A percentile compares a stretch with the other conserved stretches of the same genome.
Conservation (phyloP, 345 rosid species). For the Gossypium ekmanianum region DNA sequence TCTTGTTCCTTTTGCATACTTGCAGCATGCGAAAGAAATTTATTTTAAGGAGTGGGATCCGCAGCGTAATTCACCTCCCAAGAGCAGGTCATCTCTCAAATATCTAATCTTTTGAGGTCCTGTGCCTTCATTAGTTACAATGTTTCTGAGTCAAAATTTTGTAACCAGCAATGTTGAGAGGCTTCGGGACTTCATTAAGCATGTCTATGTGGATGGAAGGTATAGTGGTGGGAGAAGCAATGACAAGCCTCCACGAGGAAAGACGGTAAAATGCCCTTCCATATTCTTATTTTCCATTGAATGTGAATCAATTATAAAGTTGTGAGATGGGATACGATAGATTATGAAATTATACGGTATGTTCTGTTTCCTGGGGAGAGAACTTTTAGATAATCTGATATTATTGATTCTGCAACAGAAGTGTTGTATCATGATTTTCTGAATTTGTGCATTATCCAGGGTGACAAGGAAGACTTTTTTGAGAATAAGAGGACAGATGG, state of each 20-base stretch:
- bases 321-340: neutral
- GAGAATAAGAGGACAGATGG: slow-evolving; percentile 37
- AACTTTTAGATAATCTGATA: neutral
- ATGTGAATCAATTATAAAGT: neutral
- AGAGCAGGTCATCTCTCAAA: slow-evolving; percentile 55
- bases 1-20: slow-evolving; percentile 8
- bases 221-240: slow-evolving; percentile 51
- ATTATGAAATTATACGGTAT: neutral
- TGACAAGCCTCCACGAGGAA: slow-evolving; percentile 75
- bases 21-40: slow-evolving; percentile 77
- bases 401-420: neutral
- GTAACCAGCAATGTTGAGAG: slow-evolving; percentile 71
- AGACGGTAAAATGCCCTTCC: slow-evolving; percentile 38
- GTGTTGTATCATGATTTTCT: neutral
- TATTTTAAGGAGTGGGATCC: slow-evolving; percentile 89
- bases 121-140: slow-evolving; percentile 3
- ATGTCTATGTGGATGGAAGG: slow-evolving; percentile 48
- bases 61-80: slow-evolving; percentile 67
- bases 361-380: neutral
- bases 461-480: slow-evolving; percentile 59
- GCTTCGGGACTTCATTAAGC: slow-evolving; percentile 84
- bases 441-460: slow-evolving; percentile 35
- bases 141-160: slow-evolving; percentile 27
- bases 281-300: neutral
- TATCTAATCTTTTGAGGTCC: neutral